These are phyloP conservation scores for Alternaria sp. DNA, from an alignment of 2,329 filamentous ascomycete species.

Conservation along the genomic window DNA sequence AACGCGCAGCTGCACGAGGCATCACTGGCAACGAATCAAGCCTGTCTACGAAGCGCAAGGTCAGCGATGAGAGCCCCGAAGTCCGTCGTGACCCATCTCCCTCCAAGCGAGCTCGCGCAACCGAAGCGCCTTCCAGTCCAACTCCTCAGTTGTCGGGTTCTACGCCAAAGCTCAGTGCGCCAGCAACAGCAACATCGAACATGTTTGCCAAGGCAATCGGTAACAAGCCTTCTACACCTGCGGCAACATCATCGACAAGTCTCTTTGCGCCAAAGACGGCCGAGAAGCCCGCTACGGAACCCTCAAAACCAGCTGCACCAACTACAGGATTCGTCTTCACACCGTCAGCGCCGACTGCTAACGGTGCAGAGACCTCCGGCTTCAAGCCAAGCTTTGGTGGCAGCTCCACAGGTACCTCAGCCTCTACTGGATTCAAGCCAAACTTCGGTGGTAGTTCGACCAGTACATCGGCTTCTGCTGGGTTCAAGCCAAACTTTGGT, in stretches of 20 bases:
- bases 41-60: constrained; percentile 47
- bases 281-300: constrained; percentile 15
- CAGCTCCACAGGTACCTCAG: constrained; percentile 8
- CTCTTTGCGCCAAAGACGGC: constrained; percentile 21
- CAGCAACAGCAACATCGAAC: constrained; percentile 34
- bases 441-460: constrained; percentile 24
- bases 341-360: constrained; percentile 21
- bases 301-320: constrained; percentile 19
- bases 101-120: constrained; percentile 38
- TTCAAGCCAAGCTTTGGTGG: constrained; percentile 25
- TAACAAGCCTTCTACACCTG: constrained; percentile 26
- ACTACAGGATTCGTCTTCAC: constrained; percentile 27
- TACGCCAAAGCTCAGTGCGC: constrained; percentile 25
- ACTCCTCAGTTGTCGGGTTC: constrained; percentile 29
- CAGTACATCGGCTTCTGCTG: not conserved
- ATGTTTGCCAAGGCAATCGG: constrained; percentile 37
- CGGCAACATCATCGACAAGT: constrained; percentile 22
- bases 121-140: constrained; percentile 28
- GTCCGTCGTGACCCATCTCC: constrained; percentile 28
- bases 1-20: constrained; percentile 39
- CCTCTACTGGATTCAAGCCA: constrained; percentile 23
- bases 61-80: constrained; percentile 25
- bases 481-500: constrained; percentile 26
- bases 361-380: constrained; percentile 14
- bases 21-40: constrained; percentile 44